Conservation (phyloP, 768 basidiomycete species). For the Amanita pseudoporphyria region DNA sequence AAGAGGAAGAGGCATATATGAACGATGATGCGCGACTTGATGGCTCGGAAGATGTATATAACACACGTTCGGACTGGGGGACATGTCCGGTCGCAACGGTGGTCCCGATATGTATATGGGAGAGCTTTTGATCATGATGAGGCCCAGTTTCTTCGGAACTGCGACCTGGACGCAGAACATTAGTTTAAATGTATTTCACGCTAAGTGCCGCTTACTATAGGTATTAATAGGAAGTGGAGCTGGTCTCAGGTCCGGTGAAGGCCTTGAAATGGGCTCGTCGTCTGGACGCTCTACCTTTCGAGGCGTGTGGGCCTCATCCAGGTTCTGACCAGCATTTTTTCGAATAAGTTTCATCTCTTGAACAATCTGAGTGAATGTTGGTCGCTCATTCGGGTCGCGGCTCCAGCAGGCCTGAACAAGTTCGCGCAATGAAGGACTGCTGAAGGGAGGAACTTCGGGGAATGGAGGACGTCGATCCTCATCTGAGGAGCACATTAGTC, state of each 20-base stretch:
- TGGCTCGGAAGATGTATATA: neutral
- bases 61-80: slow-evolving; percentile 1
- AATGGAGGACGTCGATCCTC: slow-evolving; percentile 42
- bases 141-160: neutral
- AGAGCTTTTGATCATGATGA: neutral
- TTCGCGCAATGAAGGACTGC: slow-evolving; percentile 27
- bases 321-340: slow-evolving; percentile 24
- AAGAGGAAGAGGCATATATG: slow-evolving; percentile 17
- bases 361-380: slow-evolving; percentile 43
- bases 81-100: neutral
- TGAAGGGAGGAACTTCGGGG: slow-evolving; percentile 32
- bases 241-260: slow-evolving; percentile 26
- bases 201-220: neutral
- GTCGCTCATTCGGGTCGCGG: slow-evolving; percentile 38
- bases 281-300: neutral
- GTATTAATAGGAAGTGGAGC: slow-evolving; percentile 12
- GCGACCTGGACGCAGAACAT: neutral
- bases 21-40: slow-evolving; percentile 20
- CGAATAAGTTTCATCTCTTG: slow-evolving; percentile 37
- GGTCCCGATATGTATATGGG: neutral
- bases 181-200: neutral
- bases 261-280: slow-evolving; percentile 14
- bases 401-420: slow-evolving; percentile 53
- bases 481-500: slow-evolving; percentile 19
- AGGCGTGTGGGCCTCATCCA: slow-evolving; percentile 11